Base-by-base conservation (phyloP, 176 grass and related monocot genomes). In the Otatea glauca region DNA sequence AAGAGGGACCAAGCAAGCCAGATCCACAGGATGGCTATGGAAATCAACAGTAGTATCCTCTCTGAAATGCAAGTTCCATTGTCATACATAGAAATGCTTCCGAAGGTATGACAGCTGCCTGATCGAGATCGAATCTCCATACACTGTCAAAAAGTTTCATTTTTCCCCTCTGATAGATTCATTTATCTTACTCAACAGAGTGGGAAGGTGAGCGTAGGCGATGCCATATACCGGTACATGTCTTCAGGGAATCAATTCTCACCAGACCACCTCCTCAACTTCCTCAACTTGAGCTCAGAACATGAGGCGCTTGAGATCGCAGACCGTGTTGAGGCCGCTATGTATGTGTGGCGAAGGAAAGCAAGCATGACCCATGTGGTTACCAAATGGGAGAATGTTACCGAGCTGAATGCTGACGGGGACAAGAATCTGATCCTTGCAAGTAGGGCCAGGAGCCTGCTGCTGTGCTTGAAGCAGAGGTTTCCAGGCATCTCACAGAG, bases 1-100 rank as follows among this genome's bases (percentile, higher is more conserved):
- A 98, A 90, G 65, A 83, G 93, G 15, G 93, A 95, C 44, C 89
- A 92, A 14, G 93, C 93, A n/a, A 95, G 94, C 74, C 96, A 99
- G 90, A 99, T 99, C 69, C 96, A 99, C 85, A 99, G 96, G 87
- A 94, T 94, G 67, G 93, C 93, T 84, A 99, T 99, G 96, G 93
- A 94, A 42, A 99, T 99, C 81, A 99, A 99, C 78, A 94, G 83
- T 2, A 62, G 83, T 61, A 92, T 99, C 64, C 90, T 99, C 53
- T 81, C 83, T 55, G 93, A 99, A 87, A 99, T 96, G 96, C 91
- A 99, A 12, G 84, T 99, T 23, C 96, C 96, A 0, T 83, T 84
- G 23, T 99, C 91, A 25, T 99, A 89, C 88, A 43, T 92, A 4
- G 90, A 94, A 27, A 85, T 91, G 8, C 91, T 99, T 81, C 96